Conservation (phyloP, 441 rosid genomes). For the Capsella rubella region DNA sequence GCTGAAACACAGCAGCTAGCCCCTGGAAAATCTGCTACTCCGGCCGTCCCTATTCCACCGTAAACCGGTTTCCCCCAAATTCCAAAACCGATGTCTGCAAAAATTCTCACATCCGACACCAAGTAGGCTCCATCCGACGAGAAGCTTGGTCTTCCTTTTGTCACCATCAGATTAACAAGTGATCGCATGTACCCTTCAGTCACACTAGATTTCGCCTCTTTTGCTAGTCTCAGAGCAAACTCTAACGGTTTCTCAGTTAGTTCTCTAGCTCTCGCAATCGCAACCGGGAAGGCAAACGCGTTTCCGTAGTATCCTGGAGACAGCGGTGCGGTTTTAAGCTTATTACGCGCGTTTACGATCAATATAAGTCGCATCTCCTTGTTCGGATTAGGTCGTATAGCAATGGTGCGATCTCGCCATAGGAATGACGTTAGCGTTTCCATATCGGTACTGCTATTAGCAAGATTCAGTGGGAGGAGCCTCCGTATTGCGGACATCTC, state of each 20-base stretch:
- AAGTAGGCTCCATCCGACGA: slow-evolving; percentile 4
- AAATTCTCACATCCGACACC: slow-evolving; percentile 32
- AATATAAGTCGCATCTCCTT: slow-evolving; percentile 49
- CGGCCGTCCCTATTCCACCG: slow-evolving; percentile 50
- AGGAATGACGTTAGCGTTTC: slow-evolving; percentile 51
- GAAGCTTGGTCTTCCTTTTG: slow-evolving; percentile 26
- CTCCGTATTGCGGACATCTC: slow-evolving; percentile 42
- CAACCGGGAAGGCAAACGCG: slow-evolving; percentile 44
- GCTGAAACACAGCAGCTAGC: slow-evolving; percentile 40
- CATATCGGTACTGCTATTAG: slow-evolving; percentile 33
- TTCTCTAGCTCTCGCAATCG: slow-evolving; percentile 40
- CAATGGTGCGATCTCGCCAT: slow-evolving; percentile 56
- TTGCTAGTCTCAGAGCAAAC: slow-evolving; percentile 42
- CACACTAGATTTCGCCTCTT: slow-evolving; percentile 41
- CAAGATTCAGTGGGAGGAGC: slow-evolving; percentile 35
- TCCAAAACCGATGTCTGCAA: slow-evolving; percentile 22
- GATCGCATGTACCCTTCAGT: slow-evolving; percentile 49
- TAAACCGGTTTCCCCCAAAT: slow-evolving; percentile 52
- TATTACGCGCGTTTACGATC: slow-evolving; percentile 32
- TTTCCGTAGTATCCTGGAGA: slow-evolving; percentile 52
- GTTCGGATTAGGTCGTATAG: slow-evolving; percentile 43
- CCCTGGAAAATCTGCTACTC: slow-evolving; percentile 41
- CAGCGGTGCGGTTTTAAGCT: slow-evolving; percentile 41
- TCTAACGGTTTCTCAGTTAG: slow-evolving; percentile 40
- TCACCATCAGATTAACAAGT: slow-evolving; percentile 34